These are phyloP conservation scores for Rhizopogon vesiculosus DNA, from an alignment of 768 basidiomycete species.

Conservation along the genomic window DNA sequence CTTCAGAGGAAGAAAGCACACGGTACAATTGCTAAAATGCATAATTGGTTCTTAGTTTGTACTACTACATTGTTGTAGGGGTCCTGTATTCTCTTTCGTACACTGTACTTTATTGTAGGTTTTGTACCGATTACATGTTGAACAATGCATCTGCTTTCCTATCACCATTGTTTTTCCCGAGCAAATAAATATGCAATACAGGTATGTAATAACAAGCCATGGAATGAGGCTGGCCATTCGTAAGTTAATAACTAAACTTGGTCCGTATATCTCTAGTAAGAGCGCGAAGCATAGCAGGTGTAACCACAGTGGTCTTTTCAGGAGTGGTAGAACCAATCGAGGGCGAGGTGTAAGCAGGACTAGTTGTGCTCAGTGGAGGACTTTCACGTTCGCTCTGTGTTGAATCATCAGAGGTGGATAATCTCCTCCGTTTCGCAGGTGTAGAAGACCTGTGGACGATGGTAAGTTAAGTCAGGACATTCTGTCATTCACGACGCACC, in stretches of 20 bases:
- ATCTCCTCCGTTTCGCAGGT: constrained; percentile 38
- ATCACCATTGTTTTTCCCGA: background rate
- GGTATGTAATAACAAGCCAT: background rate
- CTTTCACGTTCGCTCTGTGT: constrained; percentile 27
- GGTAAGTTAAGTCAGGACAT: background rate
- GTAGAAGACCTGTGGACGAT: constrained; percentile 22
- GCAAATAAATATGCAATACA: background rate
- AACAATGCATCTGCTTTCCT: background rate
- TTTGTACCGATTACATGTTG: background rate
- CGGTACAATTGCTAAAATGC: background rate
- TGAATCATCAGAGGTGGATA: constrained; percentile 32
- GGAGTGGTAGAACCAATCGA: constrained; percentile 42
- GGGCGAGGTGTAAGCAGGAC: constrained; percentile 30
- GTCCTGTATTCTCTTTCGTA: background rate
- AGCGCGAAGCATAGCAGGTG: constrained; percentile 58
- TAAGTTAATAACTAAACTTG: constrained; percentile 19
- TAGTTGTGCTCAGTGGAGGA: constrained; percentile 10
- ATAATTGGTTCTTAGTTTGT: background rate
- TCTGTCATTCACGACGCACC: constrained; percentile 27
- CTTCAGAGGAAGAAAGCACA: background rate
- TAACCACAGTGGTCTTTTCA: constrained; percentile 37
- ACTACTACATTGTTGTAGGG: background rate
- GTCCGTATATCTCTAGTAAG: constrained; percentile 25
- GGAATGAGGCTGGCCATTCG: background rate
- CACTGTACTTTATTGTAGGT: background rate